phyloP scores from a whole-genome alignment of 2,329 filamentous ascomycete species.

The Fusarium mexicanum region DNA sequence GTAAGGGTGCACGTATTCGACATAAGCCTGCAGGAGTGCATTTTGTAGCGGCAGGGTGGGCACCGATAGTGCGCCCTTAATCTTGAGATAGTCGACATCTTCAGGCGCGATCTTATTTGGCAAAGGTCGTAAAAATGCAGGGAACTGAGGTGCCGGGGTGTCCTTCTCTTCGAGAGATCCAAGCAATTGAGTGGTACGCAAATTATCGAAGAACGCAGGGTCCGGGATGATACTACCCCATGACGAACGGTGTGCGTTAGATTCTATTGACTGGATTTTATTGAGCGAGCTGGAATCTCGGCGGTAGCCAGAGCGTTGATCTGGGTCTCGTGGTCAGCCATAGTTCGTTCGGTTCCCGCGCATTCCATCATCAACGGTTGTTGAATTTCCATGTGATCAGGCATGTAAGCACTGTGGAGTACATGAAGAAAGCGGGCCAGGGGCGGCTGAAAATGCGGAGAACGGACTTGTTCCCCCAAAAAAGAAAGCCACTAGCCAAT shows the following conservation, averaged over 20 bases:
- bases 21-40: slow-evolving; percentile 82
- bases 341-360: background rate
- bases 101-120: slow-evolving; percentile 80
- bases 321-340: slow-evolving; percentile 50
- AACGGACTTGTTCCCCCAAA: slow-evolving; percentile 41
- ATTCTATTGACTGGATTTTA: slow-evolving; percentile 44
- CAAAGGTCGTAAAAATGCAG: slow-evolving; percentile 80
- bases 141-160: slow-evolving; percentile 57
- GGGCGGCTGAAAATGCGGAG: slow-evolving; percentile 44
- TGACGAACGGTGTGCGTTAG: slow-evolving; percentile 36
- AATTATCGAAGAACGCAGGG: slow-evolving; percentile 48
- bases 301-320: slow-evolving; percentile 52
- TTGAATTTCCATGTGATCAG: slow-evolving; percentile 41
- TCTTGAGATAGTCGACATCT: slow-evolving; percentile 83
- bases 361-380: slow-evolving; percentile 12
- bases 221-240: slow-evolving; percentile 49
- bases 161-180: slow-evolving; percentile 60
- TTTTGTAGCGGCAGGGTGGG: slow-evolving; percentile 77
- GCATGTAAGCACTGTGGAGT: slow-evolving; percentile 36
- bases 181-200: slow-evolving; percentile 56
- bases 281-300: slow-evolving; percentile 46
- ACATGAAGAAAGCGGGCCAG: slow-evolving; percentile 30
- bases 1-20: slow-evolving; percentile 92
- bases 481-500: slow-evolving; percentile 35
- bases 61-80: slow-evolving; percentile 85